A percentile compares a stretch with the other conserved stretches of the same genome.
Conservation (phyloP, 2,329 filamentous ascomycete species). For the Paradendryphiella salina region DNA sequence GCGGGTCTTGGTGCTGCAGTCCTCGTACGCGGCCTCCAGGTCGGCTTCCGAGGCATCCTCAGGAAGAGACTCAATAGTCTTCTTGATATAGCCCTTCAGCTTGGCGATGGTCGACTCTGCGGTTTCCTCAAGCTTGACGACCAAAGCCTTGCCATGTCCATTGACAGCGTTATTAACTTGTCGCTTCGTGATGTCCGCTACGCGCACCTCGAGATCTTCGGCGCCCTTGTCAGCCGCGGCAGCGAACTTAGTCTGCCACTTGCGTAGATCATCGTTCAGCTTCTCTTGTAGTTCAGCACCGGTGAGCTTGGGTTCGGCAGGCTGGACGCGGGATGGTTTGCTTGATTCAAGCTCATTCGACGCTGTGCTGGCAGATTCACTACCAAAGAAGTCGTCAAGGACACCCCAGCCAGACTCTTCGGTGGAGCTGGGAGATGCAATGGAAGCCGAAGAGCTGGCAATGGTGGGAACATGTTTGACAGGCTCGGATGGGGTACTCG, state of each 20-base stretch:
- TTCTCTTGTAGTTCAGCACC: conserved; percentile 56
- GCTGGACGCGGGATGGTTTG: conserved; percentile 17
- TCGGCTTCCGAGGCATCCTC: conserved; percentile 59
- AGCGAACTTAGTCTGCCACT: conserved; percentile 88
- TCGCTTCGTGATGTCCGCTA: conserved; percentile 72
- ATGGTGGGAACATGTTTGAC: conserved; percentile 26
- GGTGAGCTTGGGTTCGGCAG: conserved; percentile 33
- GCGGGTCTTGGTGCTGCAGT: conserved; percentile 62
- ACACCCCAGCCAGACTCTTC: conserved; percentile 36
- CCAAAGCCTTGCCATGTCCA: conserved; percentile 66
- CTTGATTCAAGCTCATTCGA: conserved; percentile 24
- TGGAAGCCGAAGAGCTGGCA: conserved; percentile 27
- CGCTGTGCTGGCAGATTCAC: conserved; percentile 28
- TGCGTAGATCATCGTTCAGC: conserved; percentile 75
- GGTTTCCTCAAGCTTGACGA: conserved; percentile 69
- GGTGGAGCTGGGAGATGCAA: conserved; percentile 25
- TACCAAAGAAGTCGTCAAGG: conserved; percentile 37
- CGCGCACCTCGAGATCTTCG: conserved; percentile 66
- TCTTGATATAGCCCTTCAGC: conserved; percentile 69
- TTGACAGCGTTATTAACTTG: conserved; percentile 69
- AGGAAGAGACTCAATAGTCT: conserved; percentile 59
- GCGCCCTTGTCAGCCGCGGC: conserved; percentile 81
- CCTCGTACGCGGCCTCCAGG: conserved; percentile 56
- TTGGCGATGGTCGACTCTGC: conserved; percentile 64
- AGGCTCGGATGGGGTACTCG: conserved; percentile 19